These are phyloP conservation scores for Angophora floribunda DNA, from an alignment of 345 rosid genomes.

Conservation along the genomic window DNA sequence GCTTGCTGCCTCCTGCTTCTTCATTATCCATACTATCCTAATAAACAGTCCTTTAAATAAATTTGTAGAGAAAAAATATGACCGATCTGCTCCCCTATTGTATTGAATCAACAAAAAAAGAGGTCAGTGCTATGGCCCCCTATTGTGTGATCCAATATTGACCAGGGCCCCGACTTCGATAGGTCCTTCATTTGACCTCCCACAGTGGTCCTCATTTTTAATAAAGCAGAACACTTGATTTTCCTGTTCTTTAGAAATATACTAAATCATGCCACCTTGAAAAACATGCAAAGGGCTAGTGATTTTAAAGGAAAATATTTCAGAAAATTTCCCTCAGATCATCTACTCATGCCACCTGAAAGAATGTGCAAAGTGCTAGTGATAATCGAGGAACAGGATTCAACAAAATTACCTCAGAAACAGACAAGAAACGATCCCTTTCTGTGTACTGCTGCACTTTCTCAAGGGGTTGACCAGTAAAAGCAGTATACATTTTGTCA, in stretches of 20 bases:
- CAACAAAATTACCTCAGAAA: constrained; percentile 55
- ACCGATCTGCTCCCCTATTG: background rate
- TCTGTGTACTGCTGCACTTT: constrained; percentile 79
- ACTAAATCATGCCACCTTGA: background rate
- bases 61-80: background rate
- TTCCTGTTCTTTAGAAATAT: background rate
- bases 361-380: background rate
- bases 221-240: background rate
- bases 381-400: background rate
- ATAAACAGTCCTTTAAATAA: background rate
- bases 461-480: constrained; percentile 81
- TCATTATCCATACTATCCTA: background rate
- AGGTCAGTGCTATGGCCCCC: background rate
- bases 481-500: constrained; percentile 77
- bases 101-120: background rate
- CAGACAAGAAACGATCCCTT: constrained; percentile 77
- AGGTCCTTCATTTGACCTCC: background rate
- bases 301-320: background rate
- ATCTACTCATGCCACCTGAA: background rate
- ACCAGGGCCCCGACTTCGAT: background rate
- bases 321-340: no score
- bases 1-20: background rate
- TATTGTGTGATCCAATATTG: background rate
- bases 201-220: background rate
- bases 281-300: background rate